Conservation (phyloP, 768 basidiomycete genomes). For the Agaricus subrufescens region DNA sequence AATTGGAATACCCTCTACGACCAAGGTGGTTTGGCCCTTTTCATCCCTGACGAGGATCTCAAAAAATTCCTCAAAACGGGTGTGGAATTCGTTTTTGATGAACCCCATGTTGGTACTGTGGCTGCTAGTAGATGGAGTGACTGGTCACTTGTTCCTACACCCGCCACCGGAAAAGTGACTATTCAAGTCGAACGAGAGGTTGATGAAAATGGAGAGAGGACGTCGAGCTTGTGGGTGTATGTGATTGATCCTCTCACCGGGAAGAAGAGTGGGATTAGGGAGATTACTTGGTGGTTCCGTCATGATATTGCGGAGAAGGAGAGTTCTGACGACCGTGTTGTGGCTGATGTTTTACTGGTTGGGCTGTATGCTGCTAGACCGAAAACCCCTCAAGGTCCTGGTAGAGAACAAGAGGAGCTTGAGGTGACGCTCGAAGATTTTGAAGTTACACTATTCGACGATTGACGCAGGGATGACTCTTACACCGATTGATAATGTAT, state of each 20-base stretch:
- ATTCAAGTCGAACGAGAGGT: slow-evolving; percentile 25
- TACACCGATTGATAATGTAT: not conserved
- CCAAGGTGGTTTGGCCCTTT: slow-evolving; percentile 26
- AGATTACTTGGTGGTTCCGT: slow-evolving; percentile 29
- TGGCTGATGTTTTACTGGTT: slow-evolving; percentile 17
- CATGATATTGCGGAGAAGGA: slow-evolving; percentile 19
- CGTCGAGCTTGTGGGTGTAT: slow-evolving; percentile 24
- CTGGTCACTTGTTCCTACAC: slow-evolving; percentile 26
- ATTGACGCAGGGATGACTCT: slow-evolving; percentile 11
- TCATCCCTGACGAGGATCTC: slow-evolving; percentile 27
- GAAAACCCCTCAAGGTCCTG: slow-evolving; percentile 21
- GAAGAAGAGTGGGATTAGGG: slow-evolving; percentile 25
- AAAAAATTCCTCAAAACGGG: slow-evolving; percentile 29
- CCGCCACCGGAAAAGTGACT: slow-evolving; percentile 21
- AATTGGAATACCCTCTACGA: slow-evolving; percentile 26
- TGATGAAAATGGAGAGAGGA: slow-evolving; percentile 22
- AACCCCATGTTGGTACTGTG: slow-evolving; percentile 24
- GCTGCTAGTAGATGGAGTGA: slow-evolving; percentile 26
- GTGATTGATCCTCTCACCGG: slow-evolving; percentile 25
- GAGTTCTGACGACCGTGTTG: not conserved
- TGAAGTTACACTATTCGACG: slow-evolving; percentile 26
- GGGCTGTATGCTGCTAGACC: slow-evolving; percentile 26
- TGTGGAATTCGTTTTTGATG: slow-evolving; percentile 25
- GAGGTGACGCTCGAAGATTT: slow-evolving; percentile 23
- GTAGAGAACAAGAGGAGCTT: slow-evolving; percentile 21